Evolutionary conservation across 208 protist species (phyloP).

Genomic region (Angomonas deanei): DNA sequence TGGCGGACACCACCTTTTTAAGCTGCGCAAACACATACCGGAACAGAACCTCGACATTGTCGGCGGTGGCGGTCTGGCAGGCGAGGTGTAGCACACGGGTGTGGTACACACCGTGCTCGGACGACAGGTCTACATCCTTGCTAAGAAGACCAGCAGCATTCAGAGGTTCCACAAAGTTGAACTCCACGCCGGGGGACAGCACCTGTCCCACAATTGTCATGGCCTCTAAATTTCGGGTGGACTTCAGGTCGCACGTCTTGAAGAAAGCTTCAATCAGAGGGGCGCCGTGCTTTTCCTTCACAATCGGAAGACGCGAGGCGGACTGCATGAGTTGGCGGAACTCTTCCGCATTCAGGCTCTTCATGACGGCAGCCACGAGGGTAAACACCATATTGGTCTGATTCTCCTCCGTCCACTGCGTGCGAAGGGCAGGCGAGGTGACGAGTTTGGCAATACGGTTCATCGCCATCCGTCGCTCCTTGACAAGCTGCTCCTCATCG

Average conservation of each 20-base stretch:
- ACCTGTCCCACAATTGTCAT: constrained; percentile 48
- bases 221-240: constrained; percentile 49
- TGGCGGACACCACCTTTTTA: constrained; percentile 11
- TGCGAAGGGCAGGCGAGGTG: constrained; percentile 23
- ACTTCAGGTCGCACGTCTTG: constrained; percentile 25
- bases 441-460: constrained; percentile 41
- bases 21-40: constrained; percentile 23
- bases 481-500: constrained; percentile 62
- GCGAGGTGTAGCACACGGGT: constrained; percentile 53
- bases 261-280: constrained; percentile 65
- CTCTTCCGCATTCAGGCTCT: constrained; percentile 63
- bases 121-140: constrained; percentile 6
- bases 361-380: constrained; percentile 61
- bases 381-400: constrained; percentile 48
- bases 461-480: constrained; percentile 78
- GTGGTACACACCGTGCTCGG: constrained; percentile 30
- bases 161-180: constrained; percentile 42
- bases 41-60: constrained; percentile 41
- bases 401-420: constrained; percentile 75
- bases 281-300: constrained; percentile 39
- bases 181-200: constrained; percentile 21
- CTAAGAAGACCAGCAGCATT: constrained; percentile 38
- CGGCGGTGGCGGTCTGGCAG: constrained; percentile 42
- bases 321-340: constrained; percentile 63
- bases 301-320: constrained; percentile 50